A percentile compares a stretch with the other conserved stretches of the same genome.
Conservation (phyloP, 2,329 filamentous ascomycete species). For the Daldinia sp. region DNA sequence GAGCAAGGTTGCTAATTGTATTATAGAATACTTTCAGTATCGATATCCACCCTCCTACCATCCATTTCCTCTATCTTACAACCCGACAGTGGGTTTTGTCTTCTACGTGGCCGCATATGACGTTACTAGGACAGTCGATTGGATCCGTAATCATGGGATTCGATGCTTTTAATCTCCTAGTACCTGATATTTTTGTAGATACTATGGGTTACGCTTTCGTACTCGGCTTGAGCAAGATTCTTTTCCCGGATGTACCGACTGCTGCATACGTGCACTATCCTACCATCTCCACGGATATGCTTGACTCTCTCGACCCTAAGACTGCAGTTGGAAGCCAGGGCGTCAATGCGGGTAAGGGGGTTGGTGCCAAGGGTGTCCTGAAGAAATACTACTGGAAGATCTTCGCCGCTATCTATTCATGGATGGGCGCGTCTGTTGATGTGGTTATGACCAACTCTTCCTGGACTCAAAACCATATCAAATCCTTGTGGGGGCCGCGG, state of each 20-base stretch:
- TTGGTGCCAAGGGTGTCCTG: conserved; percentile 70
- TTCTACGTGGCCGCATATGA: conserved; percentile 90
- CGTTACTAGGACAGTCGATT: conserved; percentile 89
- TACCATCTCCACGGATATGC: conserved; percentile 98
- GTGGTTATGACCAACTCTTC: conserved; percentile 97
- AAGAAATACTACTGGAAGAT: conserved; percentile 88
- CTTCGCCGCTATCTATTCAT: conserved; percentile 84
- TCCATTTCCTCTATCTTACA: conserved; percentile 90
- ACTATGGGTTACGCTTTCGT: conserved; percentile 98
- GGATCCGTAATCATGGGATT: conserved; percentile 88
- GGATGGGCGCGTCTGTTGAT: conserved; percentile 83
- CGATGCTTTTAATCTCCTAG: conserved; percentile 90
- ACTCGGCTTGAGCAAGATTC: conserved; percentile 79
- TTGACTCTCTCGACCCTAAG: conserved; percentile 76
- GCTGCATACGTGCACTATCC: conserved; percentile 97
- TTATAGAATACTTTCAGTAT: conserved; percentile 88
- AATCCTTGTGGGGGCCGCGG: conserved; percentile 76
- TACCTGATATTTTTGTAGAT: conserved; percentile 93
- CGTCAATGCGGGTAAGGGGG: conserved; percentile 83
- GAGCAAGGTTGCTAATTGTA: conserved; percentile 8
- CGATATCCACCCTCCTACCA: conserved; percentile 79
- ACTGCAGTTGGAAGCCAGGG: conserved; percentile 69
- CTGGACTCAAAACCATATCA: conserved; percentile 90
- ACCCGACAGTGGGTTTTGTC: conserved; percentile 87
- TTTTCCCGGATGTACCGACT: conserved; percentile 84